Evolutionary conservation across 768 basidiomycete genomes (phyloP).

Genomic region (Tricholoma terreum): DNA sequence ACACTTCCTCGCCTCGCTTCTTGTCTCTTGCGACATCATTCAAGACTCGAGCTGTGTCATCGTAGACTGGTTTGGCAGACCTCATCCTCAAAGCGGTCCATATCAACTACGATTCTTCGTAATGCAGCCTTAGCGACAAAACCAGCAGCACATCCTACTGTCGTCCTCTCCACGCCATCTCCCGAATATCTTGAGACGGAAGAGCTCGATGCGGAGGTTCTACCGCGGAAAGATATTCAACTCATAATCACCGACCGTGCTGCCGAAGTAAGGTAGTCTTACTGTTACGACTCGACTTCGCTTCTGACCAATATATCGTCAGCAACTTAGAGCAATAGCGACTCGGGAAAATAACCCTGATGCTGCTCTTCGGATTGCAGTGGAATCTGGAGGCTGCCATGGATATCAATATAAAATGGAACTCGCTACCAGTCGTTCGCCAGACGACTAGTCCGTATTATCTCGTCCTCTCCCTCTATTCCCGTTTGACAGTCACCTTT

Average conservation of each 20-base stretch:
- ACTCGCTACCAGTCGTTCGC: constrained; percentile 55
- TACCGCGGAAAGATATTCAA: constrained; percentile 50
- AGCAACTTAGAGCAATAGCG: constrained; percentile 80
- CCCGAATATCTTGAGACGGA: constrained; percentile 52
- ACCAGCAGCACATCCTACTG: constrained; percentile 44
- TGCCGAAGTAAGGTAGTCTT: constrained; percentile 55
- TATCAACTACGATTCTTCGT: constrained; percentile 18
- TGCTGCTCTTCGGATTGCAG: constrained; percentile 74
- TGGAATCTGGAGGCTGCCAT: constrained; percentile 95
- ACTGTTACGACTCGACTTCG: background rate
- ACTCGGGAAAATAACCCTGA: constrained; percentile 56
- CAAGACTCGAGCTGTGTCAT: constrained; percentile 1
- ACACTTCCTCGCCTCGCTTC: constrained; percentile 11
- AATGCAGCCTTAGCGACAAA: constrained; percentile 39
- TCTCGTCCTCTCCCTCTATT: background rate
- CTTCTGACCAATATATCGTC: background rate
- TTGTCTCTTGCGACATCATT: constrained; percentile 6
- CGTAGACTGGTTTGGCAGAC: background rate
- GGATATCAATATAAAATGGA: constrained; percentile 97
- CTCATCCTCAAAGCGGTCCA: constrained; percentile 11
- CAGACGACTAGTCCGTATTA: constrained; percentile 81
- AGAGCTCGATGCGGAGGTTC: constrained; percentile 60
- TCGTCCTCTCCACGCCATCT: constrained; percentile 50
- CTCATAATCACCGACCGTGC: constrained; percentile 69
- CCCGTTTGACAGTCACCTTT: constrained; percentile 4